phyloP scores from a whole-genome alignment of 164 flowering plant species.

The Akebia trifoliata region DNA sequence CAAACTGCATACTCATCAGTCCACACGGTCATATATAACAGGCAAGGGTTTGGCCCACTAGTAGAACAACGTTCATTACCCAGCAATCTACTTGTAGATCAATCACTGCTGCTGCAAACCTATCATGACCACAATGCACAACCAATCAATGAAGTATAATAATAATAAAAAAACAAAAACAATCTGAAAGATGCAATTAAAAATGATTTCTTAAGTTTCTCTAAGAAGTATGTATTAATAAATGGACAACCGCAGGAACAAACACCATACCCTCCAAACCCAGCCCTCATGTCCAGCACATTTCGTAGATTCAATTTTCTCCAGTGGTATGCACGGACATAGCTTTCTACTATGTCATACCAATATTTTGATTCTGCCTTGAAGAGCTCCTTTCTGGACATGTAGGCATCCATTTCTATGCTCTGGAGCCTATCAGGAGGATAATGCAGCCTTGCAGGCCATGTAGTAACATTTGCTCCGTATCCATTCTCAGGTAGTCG shows the following conservation, averaged over 20 bases:
- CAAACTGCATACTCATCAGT: slow-evolving; percentile 55
- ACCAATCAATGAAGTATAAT: neutral
- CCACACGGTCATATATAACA: slow-evolving; percentile 61
- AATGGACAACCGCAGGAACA: neutral
- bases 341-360: slow-evolving; percentile 36
- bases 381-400: slow-evolving; percentile 43
- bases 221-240: neutral
- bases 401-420: slow-evolving; percentile 42
- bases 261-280: slow-evolving; percentile 36
- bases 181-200: neutral
- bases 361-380: slow-evolving; percentile 45
- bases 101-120: slow-evolving; percentile 58
- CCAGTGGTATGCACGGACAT: slow-evolving; percentile 33
- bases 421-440: slow-evolving; percentile 50
- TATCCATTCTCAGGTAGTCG: slow-evolving; percentile 41
- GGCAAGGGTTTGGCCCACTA: slow-evolving; percentile 58
- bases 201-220: neutral
- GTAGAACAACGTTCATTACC: slow-evolving; percentile 65
- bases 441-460: slow-evolving; percentile 44
- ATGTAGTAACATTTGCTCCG: slow-evolving; percentile 33
- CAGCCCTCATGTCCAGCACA: slow-evolving; percentile 62
- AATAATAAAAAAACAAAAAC: neutral
- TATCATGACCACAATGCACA: slow-evolving; percentile 19
- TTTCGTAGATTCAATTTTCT: slow-evolving; percentile 30
- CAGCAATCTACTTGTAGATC: slow-evolving; percentile 40